Evolutionary conservation across 257 asterid genomes (phyloP).

Genomic region (Salvia hispanica): DNA sequence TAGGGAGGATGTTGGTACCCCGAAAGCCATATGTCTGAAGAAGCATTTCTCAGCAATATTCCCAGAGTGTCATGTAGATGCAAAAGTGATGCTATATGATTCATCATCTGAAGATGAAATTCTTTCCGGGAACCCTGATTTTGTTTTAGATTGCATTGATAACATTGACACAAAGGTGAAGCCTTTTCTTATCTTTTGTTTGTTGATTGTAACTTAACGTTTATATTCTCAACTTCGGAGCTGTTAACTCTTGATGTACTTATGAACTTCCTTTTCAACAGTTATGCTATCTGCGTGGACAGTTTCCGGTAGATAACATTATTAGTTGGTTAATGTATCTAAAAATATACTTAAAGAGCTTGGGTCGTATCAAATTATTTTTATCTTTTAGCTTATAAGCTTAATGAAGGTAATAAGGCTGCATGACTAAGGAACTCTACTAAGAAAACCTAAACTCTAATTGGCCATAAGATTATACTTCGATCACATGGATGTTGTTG

Average conservation of each 20-base stretch:
- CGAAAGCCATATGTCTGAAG: conserved; percentile 86
- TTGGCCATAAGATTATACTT: neutral
- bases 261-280: neutral
- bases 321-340: conserved; percentile 10
- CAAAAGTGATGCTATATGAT: conserved; percentile 80
- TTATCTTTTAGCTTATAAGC: conserved; percentile 21
- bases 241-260: conserved; percentile 21
- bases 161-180: conserved; percentile 93
- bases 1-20: conserved; percentile 92
- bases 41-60: conserved; percentile 79
- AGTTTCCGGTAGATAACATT: conserved; percentile 9
- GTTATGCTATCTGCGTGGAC: conserved; percentile 21
- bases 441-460: neutral
- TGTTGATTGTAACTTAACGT: conserved; percentile 7
- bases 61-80: conserved; percentile 88
- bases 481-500: neutral
- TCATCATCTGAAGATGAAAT: conserved; percentile 89
- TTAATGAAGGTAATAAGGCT: neutral
- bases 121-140: conserved; percentile 84
- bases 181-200: conserved; percentile 7
- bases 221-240: neutral
- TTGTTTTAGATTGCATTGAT: conserved; percentile 93
- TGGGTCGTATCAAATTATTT: neutral
- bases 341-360: neutral
- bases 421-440: too few relatives aligned